Base-by-base conservation (phyloP, 768 basidiomycete genomes). In the Phlegmacium glaucopus region DNA sequence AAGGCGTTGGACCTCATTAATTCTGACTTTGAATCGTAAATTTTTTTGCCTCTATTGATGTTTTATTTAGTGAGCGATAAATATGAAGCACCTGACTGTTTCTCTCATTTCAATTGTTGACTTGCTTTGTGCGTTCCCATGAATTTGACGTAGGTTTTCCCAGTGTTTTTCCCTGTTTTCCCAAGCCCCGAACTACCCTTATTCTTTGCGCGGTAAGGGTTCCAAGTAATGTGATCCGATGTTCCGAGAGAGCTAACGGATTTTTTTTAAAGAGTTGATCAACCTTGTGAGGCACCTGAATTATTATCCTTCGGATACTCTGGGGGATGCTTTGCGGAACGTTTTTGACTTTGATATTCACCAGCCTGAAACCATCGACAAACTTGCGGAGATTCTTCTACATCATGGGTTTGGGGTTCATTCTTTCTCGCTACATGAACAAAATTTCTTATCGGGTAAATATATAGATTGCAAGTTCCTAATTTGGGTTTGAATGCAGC, bases 341-440 rank as follows among this genome's bases (percentile, higher is more conserved):
- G 69, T 85, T 9, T 86, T 86, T 53, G 83, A 86, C 57, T 86
- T 84, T 47, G 83, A 86, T 56, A 72, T 86, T 6, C 82, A 82
- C 60, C 79, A 77, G 52, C 78, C 77, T 1, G 83, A 84, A 53
- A 82, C 79, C 6, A 80, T 82, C 34, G 78, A 83, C 40, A 78
- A 77, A 55, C 66, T 86, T 15, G 72, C 71, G 1, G 72, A 78
- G 22, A 82, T 85, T 22, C 62, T 86, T 29, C 66, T 76, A 40
- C 76, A 76, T 46, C 81, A 85, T 52, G 83, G 82, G 83, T 84
- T 48, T 16, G 70, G 50, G 37, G n/a, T n/a, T 25, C 18, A 37
- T 12, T 52, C 5, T 22, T 8, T 28, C 9, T 15, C 27, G 10
- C 40, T 44, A 9, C 9, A 36, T 35, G 8, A 30, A 2, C 42